These are phyloP conservation scores for Termitomyces sp. DNA, from an alignment of 768 basidiomycete genomes.

Conservation along the genomic window DNA sequence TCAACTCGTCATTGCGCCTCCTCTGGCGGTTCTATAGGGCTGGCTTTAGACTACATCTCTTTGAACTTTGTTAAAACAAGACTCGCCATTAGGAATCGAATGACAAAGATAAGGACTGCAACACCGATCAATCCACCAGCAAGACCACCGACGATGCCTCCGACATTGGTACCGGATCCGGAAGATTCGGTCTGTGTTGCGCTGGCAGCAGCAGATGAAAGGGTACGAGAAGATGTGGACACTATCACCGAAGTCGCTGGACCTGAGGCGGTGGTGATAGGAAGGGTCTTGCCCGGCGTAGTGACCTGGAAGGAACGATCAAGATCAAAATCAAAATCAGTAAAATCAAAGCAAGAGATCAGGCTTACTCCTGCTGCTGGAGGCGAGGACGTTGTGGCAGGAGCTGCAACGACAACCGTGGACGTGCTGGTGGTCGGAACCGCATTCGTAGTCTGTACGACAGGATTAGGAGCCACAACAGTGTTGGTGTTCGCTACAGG, in stretches of 20 bases:
- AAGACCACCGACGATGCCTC: conserved; percentile 37
- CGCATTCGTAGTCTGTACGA: neutral
- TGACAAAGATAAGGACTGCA: conserved; percentile 33
- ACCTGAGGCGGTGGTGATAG: neutral
- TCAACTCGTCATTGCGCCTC: conserved; percentile 32
- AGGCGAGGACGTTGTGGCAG: neutral
- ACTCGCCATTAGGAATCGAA: conserved; percentile 47
- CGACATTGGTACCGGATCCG: conserved; percentile 19
- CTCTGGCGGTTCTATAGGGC: conserved; percentile 32
- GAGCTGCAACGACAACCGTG: neutral
- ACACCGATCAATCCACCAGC: conserved; percentile 43
- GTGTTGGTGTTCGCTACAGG: neutral
- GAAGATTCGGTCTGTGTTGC: conserved; percentile 12
- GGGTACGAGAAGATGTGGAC: neutral
- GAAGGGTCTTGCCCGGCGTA: neutral
- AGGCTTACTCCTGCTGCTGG: neutral
- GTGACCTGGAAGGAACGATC: neutral
- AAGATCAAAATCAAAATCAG: neutral
- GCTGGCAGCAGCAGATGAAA: conserved; percentile 13
- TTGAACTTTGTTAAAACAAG: neutral
- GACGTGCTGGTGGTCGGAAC: conserved; percentile 1
- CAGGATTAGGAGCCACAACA: neutral
- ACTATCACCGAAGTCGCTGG: neutral
- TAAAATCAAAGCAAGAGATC: neutral
- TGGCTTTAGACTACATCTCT: neutral